Percentiles rank a stretch among this genome's conserved stretches.
These are phyloP conservation scores for Monilinia polystroma DNA, from an alignment of 2,329 filamentous ascomycete species.

Conservation along the genomic window DNA sequence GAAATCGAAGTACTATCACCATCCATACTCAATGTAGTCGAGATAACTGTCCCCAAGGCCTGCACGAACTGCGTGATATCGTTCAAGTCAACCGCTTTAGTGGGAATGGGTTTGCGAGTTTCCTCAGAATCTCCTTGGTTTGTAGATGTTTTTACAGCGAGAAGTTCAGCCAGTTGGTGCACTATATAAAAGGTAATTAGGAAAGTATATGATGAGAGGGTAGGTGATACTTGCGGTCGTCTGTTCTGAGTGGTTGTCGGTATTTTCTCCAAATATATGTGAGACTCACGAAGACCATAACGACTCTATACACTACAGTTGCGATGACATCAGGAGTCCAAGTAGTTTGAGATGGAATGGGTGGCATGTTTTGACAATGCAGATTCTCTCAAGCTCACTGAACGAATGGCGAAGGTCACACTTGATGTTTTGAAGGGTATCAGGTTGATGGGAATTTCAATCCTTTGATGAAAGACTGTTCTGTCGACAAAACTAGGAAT, in stretches of 20 bases:
- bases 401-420: too few species aligned
- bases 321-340: slow-evolving; percentile 25
- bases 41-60: neutral
- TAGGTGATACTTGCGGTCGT: slow-evolving; percentile 1
- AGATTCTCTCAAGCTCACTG: neutral
- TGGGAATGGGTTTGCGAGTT: neutral
- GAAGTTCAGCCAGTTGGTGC: neutral
- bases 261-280: slow-evolving; percentile 24
- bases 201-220: neutral
- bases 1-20: neutral
- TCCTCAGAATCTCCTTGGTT: neutral
- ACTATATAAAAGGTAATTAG: neutral
- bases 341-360: neutral
- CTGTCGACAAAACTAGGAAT: neutral
- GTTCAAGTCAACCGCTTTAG: neutral
- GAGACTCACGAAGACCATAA: slow-evolving; percentile 23
- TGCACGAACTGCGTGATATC: neutral
- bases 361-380: neutral
- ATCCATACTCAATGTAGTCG: neutral
- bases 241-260: slow-evolving; percentile 1
- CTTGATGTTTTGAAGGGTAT: neutral
- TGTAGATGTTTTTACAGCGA: neutral
- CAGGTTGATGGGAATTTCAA: neutral
- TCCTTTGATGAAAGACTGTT: neutral
- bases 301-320: slow-evolving; percentile 20